Percentiles rank a stretch among this genome's conserved stretches.
Conservation (phyloP, 1,284 basidiomycete genomes). For the Malassezia obtusa region DNA sequence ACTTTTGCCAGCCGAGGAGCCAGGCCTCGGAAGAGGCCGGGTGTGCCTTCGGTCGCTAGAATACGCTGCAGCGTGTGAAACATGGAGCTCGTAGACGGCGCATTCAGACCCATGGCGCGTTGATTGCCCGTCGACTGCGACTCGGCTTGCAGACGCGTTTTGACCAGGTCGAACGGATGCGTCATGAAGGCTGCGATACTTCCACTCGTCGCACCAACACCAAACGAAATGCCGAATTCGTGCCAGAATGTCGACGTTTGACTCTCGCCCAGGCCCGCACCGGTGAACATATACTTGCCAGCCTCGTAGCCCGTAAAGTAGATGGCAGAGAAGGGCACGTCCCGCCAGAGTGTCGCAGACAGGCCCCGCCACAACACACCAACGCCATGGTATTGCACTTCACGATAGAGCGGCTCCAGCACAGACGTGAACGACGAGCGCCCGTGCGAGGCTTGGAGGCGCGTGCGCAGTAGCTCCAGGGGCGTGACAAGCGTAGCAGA, state of each 20-base stretch:
- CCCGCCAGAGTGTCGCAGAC: slow-evolving; percentile 83
- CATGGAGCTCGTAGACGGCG: background rate
- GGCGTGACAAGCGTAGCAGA: slow-evolving; percentile 76
- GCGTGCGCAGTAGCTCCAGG: slow-evolving; percentile 83
- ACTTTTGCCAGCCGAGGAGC: slow-evolving; percentile 85
- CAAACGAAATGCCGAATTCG: slow-evolving; percentile 66
- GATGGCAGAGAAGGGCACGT: slow-evolving; percentile 89
- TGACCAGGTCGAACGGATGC: slow-evolving; percentile 90
- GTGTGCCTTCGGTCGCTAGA: slow-evolving; percentile 64
- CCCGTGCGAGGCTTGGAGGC: slow-evolving; percentile 58
- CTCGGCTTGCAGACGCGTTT: slow-evolving; percentile 68
- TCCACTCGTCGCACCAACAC: slow-evolving; percentile 60
- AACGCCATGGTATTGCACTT: slow-evolving; percentile 19
- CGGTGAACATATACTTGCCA: slow-evolving; percentile 41
- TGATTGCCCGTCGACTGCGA: background rate
- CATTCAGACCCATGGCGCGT: background rate
- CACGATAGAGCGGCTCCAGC: slow-evolving; percentile 23
- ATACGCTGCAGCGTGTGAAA: slow-evolving; percentile 58
- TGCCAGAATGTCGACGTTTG: slow-evolving; percentile 42
- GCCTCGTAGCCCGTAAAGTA: slow-evolving; percentile 61
- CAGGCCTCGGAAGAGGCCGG: slow-evolving; percentile 73
- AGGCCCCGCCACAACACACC: slow-evolving; percentile 76
- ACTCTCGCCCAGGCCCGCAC: slow-evolving; percentile 49
- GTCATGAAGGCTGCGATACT: slow-evolving; percentile 71
- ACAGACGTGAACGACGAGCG: slow-evolving; percentile 23